A percentile compares a stretch with the other conserved stretches of the same genome.
Conservation (phyloP, 305 asterid genomes). For the Fraxinus platypoda region DNA sequence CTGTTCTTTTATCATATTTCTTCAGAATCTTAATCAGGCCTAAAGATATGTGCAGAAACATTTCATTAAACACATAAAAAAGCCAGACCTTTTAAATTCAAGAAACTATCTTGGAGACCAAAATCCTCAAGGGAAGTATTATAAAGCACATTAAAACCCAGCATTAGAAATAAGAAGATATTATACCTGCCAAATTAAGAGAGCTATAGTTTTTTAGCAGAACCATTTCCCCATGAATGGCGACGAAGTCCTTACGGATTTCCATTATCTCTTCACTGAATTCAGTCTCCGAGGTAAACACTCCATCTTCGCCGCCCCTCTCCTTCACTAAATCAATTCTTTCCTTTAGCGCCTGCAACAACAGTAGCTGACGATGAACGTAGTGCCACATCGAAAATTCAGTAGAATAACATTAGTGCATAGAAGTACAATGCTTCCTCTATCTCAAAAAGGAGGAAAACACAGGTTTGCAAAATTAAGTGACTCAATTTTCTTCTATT, state of each 20-base stretch:
- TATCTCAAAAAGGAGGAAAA: not conserved
- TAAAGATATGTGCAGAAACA: slow-evolving; percentile 21
- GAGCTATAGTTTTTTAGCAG: slow-evolving; percentile 89
- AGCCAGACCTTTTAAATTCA: not conserved
- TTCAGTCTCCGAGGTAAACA: slow-evolving; percentile 51
- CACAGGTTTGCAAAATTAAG: not conserved
- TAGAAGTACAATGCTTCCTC: not conserved
- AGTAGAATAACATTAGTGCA: not conserved
- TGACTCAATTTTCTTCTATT: not conserved
- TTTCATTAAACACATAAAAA: not conserved
- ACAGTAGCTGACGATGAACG: slow-evolving; percentile 15
- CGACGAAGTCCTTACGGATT: slow-evolving; percentile 78
- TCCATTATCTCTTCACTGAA: slow-evolving; percentile 79
- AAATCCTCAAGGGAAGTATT: not conserved
- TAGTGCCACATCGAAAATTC: not conserved
- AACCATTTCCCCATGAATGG: slow-evolving; percentile 95
- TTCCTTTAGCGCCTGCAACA: slow-evolving; percentile 71
- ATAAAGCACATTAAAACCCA: not conserved
- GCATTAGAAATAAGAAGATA: not conserved
- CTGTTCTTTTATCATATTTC: slow-evolving; percentile 90
- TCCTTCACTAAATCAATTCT: slow-evolving; percentile 68
- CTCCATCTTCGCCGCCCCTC: slow-evolving; percentile 40
- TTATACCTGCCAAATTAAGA: slow-evolving; percentile 85
- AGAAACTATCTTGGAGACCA: not conserved
- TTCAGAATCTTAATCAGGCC: slow-evolving; percentile 90